Evolutionary conservation across 2,329 filamentous ascomycete species (phyloP).

Genomic region (Annulohypoxylon truncatum): DNA sequence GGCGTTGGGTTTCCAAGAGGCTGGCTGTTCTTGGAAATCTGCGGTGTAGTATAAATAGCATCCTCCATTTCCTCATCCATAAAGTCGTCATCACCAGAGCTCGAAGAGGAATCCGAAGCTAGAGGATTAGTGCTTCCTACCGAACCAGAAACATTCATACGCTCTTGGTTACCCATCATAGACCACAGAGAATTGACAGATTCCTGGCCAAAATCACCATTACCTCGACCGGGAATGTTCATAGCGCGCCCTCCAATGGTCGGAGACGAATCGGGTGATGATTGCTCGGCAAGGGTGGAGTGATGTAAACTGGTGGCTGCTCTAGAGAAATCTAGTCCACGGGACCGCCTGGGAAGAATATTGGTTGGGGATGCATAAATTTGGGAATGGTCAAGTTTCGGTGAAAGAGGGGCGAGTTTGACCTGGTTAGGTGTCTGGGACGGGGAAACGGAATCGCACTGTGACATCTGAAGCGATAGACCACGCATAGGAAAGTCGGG

Average conservation of each 20-base stretch:
- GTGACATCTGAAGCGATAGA: constrained; percentile 77
- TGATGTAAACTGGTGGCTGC: constrained; percentile 96
- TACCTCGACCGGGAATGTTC: constrained; percentile 68
- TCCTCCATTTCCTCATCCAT: constrained; percentile 85
- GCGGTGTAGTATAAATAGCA: constrained; percentile 84
- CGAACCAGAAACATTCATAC: constrained; percentile 80
- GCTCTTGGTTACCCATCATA: constrained; percentile 75
- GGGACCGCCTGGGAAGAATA: constrained; percentile 86
- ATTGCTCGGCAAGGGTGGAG: constrained; percentile 88
- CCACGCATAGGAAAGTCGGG: constrained; percentile 71
- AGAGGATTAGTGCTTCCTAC: constrained; percentile 80
- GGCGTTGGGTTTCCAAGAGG: constrained; percentile 60
- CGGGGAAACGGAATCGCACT: constrained; percentile 58
- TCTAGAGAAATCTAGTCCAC: constrained; percentile 91
- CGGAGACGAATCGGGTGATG: constrained; percentile 90
- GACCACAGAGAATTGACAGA: constrained; percentile 79
- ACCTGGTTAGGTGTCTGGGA: constrained; percentile 54
- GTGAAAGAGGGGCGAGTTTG: constrained; percentile 79
- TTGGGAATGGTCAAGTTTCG: constrained; percentile 85
- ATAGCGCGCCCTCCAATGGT: constrained; percentile 77
- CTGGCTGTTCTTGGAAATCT: constrained; percentile 71
- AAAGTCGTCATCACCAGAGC: constrained; percentile 74
- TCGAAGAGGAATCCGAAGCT: constrained; percentile 81
- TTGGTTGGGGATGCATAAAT: constrained; percentile 90
- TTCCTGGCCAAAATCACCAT: constrained; percentile 62